Conservation (phyloP, 306 rosid genomes). For the peach (Prunus persica) region Prunus_persica_NCBIv2 NC_034015.1:16782501-16783000, state of each 20-base stretch:
- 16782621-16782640: constrained; percentile 55
- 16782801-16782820: constrained; percentile 55
- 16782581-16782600: constrained; percentile 56
- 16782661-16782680: constrained; percentile 69
- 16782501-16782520: constrained; percentile 74
- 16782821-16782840: constrained; percentile 50
- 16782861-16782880: constrained; percentile 39
- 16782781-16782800: background rate
- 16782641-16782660: constrained; percentile 30
- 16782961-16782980: constrained; percentile 56
- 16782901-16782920: constrained; percentile 50
- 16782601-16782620: constrained; percentile 67
- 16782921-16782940: constrained; percentile 67
- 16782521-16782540: constrained; percentile 75
- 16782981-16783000: constrained; percentile 64
- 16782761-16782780: background rate
- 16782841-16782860: constrained; percentile 33
- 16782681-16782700: constrained; percentile 79
- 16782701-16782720: constrained; percentile 78
- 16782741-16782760: background rate
- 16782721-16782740: constrained; percentile 35
- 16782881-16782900: constrained; percentile 57
- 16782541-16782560: constrained; percentile 60
- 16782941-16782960: constrained; percentile 60
- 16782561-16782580: constrained; percentile 77